A percentile compares a stretch with the other conserved stretches of the same genome.
These are phyloP conservation scores for Rhexocercosporidium sp. DNA, from an alignment of 2,329 filamentous ascomycete genomes.

Conservation along the genomic window DNA sequence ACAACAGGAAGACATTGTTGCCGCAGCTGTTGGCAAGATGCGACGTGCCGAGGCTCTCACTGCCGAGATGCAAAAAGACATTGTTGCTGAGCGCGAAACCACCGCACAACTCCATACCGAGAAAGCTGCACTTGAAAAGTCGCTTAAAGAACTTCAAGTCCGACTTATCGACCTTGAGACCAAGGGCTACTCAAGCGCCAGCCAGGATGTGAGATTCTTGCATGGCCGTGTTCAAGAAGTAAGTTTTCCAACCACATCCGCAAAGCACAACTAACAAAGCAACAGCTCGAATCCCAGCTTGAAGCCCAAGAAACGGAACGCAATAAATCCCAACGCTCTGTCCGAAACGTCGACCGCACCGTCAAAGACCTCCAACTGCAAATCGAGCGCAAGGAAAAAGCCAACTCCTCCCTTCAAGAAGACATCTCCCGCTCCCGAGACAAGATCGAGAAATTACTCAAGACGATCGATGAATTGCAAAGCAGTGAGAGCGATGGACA, in stretches of 20 bases:
- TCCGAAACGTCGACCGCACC: constrained; percentile 90
- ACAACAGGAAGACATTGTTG: constrained; percentile 90
- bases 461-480: constrained; percentile 93
- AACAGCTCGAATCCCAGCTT: constrained; percentile 83
- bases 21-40: constrained; percentile 96
- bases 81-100: constrained; percentile 81
- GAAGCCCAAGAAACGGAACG: constrained; percentile 82
- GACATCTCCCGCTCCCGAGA: constrained; percentile 87
- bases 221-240: constrained; percentile 96
- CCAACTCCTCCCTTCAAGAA: constrained; percentile 78
- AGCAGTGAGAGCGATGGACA: constrained; percentile 83
- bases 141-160: constrained; percentile 87
- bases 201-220: constrained; percentile 93
- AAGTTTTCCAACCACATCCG: constrained; percentile 47
- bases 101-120: constrained; percentile 85
- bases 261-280: constrained; percentile 33
- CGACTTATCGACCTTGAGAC: constrained; percentile 92
- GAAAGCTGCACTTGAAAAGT: constrained; percentile 88
- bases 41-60: constrained; percentile 86
- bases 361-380: constrained; percentile 93
- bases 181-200: constrained; percentile 93
- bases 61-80: constrained; percentile 91
- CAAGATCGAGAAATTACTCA: constrained; percentile 86
- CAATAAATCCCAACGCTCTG: constrained; percentile 81
- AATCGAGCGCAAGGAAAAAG: constrained; percentile 91